phyloP scores from a whole-genome alignment of 1,284 basidiomycete species.

The Ustilago nuda region DNA sequence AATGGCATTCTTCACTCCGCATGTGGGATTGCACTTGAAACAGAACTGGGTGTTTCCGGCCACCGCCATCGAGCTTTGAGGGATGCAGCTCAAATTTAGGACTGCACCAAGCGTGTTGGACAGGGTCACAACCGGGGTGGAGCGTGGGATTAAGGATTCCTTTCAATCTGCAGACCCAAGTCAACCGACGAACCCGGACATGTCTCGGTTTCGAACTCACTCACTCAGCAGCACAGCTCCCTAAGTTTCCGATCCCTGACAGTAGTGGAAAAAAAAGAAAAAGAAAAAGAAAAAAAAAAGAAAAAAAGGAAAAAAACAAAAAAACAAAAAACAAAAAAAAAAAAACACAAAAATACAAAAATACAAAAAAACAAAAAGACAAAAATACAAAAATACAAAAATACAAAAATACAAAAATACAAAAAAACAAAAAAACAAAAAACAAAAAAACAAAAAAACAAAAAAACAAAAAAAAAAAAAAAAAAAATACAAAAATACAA shows the following conservation, averaged over 20 bases:
- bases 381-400: no score
- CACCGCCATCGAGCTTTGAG: constrained; percentile 11
- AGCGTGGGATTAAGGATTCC: not conserved
- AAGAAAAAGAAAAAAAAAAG: no score
- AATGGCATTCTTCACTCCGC: not conserved
- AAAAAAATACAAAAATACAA: no score
- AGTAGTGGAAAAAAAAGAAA: no score
- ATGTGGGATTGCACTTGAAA: not conserved
- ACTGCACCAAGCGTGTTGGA: constrained; percentile 1
- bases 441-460: no score
- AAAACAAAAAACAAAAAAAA: no score
- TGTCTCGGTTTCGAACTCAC: constrained; percentile 12
- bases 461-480: no score
- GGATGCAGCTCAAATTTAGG: constrained; percentile 7
- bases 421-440: no score
- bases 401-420: no score
- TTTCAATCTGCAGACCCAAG: not conserved
- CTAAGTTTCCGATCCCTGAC: not conserved
- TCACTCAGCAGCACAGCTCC: not conserved
- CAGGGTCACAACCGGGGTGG: not conserved
- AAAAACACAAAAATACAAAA: no score
- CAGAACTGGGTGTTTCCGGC: constrained; percentile 17
- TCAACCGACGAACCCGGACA: not conserved
- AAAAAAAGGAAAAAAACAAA: no score
- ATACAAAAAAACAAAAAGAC: no score